Conservation (phyloP, 148 eudicot genomes). For the Rhododendron vialii region DNA sequence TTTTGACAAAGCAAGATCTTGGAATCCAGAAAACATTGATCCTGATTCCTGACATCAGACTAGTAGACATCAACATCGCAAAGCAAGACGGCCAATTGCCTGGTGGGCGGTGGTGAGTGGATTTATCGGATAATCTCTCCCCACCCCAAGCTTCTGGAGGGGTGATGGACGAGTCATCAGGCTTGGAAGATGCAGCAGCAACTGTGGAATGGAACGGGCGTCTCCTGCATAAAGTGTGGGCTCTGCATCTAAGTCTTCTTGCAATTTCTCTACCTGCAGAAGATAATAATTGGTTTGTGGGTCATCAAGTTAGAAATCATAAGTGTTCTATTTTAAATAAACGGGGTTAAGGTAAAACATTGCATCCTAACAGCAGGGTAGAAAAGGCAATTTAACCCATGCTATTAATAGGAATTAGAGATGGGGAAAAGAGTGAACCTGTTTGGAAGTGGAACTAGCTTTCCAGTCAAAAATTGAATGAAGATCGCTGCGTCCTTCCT, state of each 20-base stretch:
- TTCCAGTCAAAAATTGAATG: conserved; percentile 73
- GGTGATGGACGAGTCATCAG: not conserved
- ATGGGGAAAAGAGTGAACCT: conserved; percentile 35
- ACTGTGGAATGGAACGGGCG: not conserved
- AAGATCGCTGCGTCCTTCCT: conserved; percentile 37
- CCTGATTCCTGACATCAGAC: not conserved
- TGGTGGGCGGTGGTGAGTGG: not conserved
- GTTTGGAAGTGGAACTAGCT: conserved; percentile 46
- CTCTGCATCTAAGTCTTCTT: conserved; percentile 60
- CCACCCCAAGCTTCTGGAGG: conserved; percentile 2
- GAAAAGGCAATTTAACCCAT: not conserved
- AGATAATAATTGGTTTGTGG: not conserved
- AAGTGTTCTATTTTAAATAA: not conserved
- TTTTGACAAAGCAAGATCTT: conserved; percentile 17
- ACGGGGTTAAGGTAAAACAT: not conserved
- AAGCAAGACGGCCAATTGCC: not conserved
- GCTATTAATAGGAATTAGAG: not conserved
- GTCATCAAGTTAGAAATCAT: not conserved
- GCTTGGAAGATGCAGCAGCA: not conserved
- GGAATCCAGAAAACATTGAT: conserved; percentile 34
- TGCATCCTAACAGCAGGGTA: not conserved
- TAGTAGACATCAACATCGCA: not conserved
- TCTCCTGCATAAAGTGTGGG: not conserved
- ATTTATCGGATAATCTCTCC: not conserved
- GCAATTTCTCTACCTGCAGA: conserved; percentile 64